Conservation (phyloP, 192 early-diverging fungal genomes). For the Gryganskiella cystojenkinii region DNA sequence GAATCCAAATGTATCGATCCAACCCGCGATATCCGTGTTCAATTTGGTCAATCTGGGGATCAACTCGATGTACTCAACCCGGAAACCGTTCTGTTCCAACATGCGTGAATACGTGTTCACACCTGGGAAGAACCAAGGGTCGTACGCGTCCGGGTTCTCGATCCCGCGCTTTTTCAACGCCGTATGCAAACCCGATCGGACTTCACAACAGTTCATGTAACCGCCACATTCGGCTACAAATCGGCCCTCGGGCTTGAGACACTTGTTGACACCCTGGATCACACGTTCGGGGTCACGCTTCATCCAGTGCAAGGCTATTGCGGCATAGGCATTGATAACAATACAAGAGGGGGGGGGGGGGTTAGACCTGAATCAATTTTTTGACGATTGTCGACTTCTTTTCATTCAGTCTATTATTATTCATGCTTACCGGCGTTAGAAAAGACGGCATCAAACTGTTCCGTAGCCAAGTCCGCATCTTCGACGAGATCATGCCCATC, state of each 20-base stretch:
- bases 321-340: constrained; percentile 1
- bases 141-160: constrained; percentile 31
- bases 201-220: constrained; percentile 32
- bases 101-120: constrained; percentile 57
- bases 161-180: constrained; percentile 61
- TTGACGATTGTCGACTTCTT: too few relatives aligned
- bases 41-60: constrained; percentile 67
- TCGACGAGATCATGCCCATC: constrained; percentile 65
- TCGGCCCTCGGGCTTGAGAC: constrained; percentile 65
- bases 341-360: too few relatives aligned
- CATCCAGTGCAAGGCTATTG: constrained; percentile 78
- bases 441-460: constrained; percentile 74
- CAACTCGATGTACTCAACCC: constrained; percentile 53
- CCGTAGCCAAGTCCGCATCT: constrained; percentile 39
- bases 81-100: constrained; percentile 63
- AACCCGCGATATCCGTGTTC: constrained; percentile 66
- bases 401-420: too few relatives aligned
- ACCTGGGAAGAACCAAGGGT: constrained; percentile 60
- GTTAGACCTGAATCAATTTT: too few relatives aligned
- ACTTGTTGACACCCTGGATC: constrained; percentile 63
- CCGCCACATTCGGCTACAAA: constrained; percentile 64
- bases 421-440: constrained; percentile 76
- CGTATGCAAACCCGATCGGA: constrained; percentile 16
- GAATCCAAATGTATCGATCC: constrained; percentile 76
- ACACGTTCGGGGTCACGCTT: constrained; percentile 65